These are phyloP conservation scores for Suillus lakei DNA, from an alignment of 768 basidiomycete species.

Conservation along the genomic window DNA sequence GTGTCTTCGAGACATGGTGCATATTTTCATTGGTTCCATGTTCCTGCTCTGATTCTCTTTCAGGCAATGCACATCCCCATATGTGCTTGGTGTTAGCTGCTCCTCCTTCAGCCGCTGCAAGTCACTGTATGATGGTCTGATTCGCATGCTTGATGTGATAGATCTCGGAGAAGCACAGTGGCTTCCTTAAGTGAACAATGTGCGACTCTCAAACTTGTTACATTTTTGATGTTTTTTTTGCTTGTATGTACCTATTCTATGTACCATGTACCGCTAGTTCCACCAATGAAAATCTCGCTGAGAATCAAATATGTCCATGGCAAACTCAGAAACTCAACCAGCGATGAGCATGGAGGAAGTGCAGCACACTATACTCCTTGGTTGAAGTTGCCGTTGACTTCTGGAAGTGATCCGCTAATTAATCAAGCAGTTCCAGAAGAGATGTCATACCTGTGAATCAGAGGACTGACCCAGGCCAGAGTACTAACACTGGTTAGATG, in stretches of 20 bases:
- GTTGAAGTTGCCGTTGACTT: not conserved
- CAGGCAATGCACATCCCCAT: slow-evolving; percentile 6
- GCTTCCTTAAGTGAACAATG: not conserved
- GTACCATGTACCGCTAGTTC: not conserved
- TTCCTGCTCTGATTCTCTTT: not conserved
- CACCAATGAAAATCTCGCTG: not conserved
- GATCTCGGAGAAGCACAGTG: not conserved
- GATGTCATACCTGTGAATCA: not conserved
- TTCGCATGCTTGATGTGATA: slow-evolving; percentile 1
- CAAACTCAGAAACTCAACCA: not conserved
- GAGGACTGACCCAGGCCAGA: not conserved
- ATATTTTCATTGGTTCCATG: slow-evolving; percentile 8
- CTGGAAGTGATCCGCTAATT: not conserved
- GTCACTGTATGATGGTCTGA: not conserved
- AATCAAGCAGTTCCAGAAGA: not conserved
- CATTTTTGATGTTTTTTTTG: not conserved
- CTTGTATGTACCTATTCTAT: not conserved
- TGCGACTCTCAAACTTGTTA: too few relatives aligned
- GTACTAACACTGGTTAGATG: not conserved
- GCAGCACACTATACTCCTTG: too few relatives aligned
- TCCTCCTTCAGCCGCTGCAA: not conserved
- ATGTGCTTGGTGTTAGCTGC: not conserved
- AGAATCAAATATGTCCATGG: not conserved
- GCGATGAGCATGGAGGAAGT: not conserved
- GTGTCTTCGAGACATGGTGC: slow-evolving; percentile 47